Evolutionary conservation across 768 basidiomycete genomes (phyloP).

Genomic region (Plicaturopsis crispa): DNA sequence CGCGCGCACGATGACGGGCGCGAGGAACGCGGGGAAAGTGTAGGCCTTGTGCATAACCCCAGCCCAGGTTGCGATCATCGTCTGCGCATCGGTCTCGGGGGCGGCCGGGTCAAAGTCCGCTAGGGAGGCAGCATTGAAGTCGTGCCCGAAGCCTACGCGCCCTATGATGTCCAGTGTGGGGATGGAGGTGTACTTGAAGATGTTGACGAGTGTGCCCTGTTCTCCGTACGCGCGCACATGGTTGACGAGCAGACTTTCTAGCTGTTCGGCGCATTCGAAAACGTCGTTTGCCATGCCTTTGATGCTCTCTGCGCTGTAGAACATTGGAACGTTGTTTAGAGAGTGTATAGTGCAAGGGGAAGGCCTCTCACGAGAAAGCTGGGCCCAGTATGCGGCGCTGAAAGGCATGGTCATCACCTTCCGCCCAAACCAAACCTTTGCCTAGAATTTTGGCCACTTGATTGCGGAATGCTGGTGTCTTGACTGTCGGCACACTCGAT

Average conservation of each 20-base stretch:
- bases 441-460: slow-evolving; percentile 25
- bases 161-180: slow-evolving; percentile 24
- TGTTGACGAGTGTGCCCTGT: no score
- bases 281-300: slow-evolving; percentile 27
- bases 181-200: no score
- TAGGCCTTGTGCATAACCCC: slow-evolving; percentile 12
- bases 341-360: neutral
- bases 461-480: slow-evolving; percentile 23
- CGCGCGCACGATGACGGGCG: slow-evolving; percentile 19
- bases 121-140: no score
- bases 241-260: no score
- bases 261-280: slow-evolving; percentile 23
- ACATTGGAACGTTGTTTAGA: neutral
- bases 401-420: slow-evolving; percentile 27
- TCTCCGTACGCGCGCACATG: no score
- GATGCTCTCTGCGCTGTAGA: slow-evolving; percentile 21
- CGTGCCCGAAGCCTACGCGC: slow-evolving; percentile 32
- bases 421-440: slow-evolving; percentile 28
- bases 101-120: no score
- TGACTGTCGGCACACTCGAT: no score
- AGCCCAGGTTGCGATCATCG: slow-evolving; percentile 17
- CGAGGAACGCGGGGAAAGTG: slow-evolving; percentile 16
- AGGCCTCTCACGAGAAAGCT: slow-evolving; percentile 28
- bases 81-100: slow-evolving; percentile 14
- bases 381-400: slow-evolving; percentile 25